Evolutionary conservation across 192 early-diverging fungal species (phyloP).

Genomic region (Mortierella claussenii): DNA sequence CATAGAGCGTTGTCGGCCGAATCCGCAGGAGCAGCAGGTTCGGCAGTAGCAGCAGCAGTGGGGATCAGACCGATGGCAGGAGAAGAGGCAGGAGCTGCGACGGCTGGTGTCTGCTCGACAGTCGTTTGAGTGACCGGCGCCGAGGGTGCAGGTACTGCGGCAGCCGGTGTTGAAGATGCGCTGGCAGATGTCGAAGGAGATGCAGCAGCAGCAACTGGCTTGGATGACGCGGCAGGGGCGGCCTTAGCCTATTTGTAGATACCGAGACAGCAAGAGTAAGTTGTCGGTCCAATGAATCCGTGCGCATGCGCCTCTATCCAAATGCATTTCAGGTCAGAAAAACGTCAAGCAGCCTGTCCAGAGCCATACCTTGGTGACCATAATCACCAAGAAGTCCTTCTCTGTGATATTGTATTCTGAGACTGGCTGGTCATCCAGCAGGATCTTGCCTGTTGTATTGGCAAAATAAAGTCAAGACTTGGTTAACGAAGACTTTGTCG

Average conservation of each 20-base stretch:
- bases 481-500: too few species aligned
- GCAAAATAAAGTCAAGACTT: not conserved
- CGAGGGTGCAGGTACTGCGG: slow-evolving; percentile 55
- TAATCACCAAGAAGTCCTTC: slow-evolving; percentile 95
- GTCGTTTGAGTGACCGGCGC: slow-evolving; percentile 46
- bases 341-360: not conserved
- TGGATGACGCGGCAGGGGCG: slow-evolving; percentile 30
- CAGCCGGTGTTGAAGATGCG: slow-evolving; percentile 32
- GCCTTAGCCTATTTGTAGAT: slow-evolving; percentile 61
- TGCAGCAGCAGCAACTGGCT: slow-evolving; percentile 31
- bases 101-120: slow-evolving; percentile 42
- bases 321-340: not conserved
- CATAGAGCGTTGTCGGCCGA: slow-evolving; percentile 44
- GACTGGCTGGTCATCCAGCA: slow-evolving; percentile 80
- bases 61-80: slow-evolving; percentile 55
- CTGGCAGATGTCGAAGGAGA: slow-evolving; percentile 32
- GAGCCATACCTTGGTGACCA: slow-evolving; percentile 85
- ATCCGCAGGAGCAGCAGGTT: slow-evolving; percentile 43
- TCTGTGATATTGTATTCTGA: slow-evolving; percentile 82
- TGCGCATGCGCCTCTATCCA: too few species aligned
- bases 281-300: too few species aligned
- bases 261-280: too few species aligned
- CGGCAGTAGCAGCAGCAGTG: slow-evolving; percentile 54
- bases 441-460: slow-evolving; percentile 83
- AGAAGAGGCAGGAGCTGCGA: slow-evolving; percentile 45